Evolutionary conservation across 257 asterid genomes (phyloP), one percentile per base, ranked within the genome.

Genomic region (Nicotiana otophora): DNA sequence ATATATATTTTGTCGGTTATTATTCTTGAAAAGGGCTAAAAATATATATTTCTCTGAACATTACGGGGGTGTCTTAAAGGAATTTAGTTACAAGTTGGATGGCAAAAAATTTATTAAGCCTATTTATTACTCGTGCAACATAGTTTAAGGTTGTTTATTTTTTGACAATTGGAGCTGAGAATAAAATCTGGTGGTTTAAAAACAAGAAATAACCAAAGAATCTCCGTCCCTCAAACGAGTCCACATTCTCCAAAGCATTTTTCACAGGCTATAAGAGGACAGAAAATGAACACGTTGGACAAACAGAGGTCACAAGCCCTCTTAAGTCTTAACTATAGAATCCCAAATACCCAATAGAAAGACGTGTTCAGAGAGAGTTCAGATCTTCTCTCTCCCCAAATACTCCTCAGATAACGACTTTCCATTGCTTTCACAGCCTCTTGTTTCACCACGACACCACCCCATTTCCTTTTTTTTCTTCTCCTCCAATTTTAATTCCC

Each of bases 261-360:
- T 75, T 5, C 63, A 74, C 5, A 26, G 80, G 46, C 63, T 51
- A 75, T 7, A n/a, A 48, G 80, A 74, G 80, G 64, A 51, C 64
- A 75, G 16, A 15, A 28, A 75, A 16, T 51, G 80, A 51, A 75
- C 80, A 75, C 80, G 80, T 75, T 75, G 80, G 80, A 51, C 0
- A 5, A 75, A 75, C 17, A 7, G 10, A 75, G 9, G 64, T 75
- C 80, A 75, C 46, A 26, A 51, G n/a, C 19, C 36, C 36, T 19
- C 11, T 57, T 17, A 58, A 6, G 19, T 19, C 11, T 57, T 17
- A 58, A 6, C 36, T 12, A 1, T 26, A 26, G 80, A 75, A 75
- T 75, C 80, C 20, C 46, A 75, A 51, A 28, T 51, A 75, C 80
- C 80, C 63, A 51, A 75, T 75, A 51, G 63, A 39, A 75, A 51